These are phyloP conservation scores for Leishmania guyanensis DNA, from an alignment of 208 protist species.

Conservation along the genomic window DNA sequence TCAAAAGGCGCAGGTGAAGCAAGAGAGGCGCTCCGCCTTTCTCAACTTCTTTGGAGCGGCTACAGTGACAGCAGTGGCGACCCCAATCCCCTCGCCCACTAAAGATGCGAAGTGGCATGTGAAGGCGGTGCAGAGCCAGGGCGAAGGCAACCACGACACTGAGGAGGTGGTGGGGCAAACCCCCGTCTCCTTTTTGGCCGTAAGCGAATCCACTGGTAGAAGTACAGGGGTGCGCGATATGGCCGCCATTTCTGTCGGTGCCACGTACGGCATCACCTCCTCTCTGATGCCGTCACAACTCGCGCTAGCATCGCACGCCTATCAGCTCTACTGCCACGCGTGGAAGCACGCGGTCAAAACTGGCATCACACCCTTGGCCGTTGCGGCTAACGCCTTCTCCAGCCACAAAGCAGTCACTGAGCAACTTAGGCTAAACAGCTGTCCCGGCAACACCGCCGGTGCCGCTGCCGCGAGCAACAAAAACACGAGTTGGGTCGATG, in stretches of 20 bases:
- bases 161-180: neutral
- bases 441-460: neutral
- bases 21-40: slow-evolving; percentile 26
- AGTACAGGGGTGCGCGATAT: neutral
- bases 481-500: slow-evolving; percentile 11
- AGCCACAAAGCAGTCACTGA: neutral
- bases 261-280: neutral
- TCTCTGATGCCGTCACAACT: neutral
- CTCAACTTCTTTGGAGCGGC: slow-evolving; percentile 43
- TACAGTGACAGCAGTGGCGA: neutral
- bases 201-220: neutral
- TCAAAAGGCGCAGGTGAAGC: slow-evolving; percentile 1
- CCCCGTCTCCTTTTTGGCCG: neutral
- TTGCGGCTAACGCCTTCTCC: slow-evolving; percentile 21
- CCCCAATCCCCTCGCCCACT: neutral
- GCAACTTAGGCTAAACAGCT: neutral
- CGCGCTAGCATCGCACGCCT: slow-evolving; percentile 20
- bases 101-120: neutral
- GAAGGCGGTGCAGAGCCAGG: neutral
- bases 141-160: neutral
- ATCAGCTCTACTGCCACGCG: slow-evolving; percentile 35
- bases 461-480: neutral
- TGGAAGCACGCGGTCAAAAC: slow-evolving; percentile 32
- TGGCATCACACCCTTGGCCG: slow-evolving; percentile 21
- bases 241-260: neutral